Percentiles rank a stretch among this genome's conserved stretches.
Evolutionary conservation across 345 rosid genomes (phyloP).

Genomic region (Citrus inodora): DNA sequence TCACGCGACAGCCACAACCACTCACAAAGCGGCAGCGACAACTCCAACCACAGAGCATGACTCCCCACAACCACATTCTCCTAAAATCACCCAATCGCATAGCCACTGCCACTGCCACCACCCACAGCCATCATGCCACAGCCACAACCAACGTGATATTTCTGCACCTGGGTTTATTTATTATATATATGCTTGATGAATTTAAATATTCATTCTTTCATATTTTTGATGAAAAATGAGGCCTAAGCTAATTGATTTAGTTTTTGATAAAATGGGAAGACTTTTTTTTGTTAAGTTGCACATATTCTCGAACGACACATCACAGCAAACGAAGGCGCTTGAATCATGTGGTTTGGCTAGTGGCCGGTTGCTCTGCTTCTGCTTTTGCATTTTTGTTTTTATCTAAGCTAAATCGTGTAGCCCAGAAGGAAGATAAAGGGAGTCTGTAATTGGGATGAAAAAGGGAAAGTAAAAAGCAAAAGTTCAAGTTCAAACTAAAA

Average conservation of each 20-base stretch:
- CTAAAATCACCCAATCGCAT: too few relatives aligned
- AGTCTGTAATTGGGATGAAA: neutral
- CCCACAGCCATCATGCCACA: too few relatives aligned
- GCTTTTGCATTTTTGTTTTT: too few relatives aligned
- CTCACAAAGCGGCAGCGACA: too few relatives aligned
- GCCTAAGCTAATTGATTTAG: neutral
- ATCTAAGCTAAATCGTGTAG: neutral
- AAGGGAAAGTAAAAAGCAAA: neutral
- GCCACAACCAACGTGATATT: neutral
- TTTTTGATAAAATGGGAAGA: neutral
- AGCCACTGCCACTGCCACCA: too few relatives aligned
- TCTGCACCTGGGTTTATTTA: slow-evolving; percentile 56
- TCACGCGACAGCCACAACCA: too few relatives aligned
- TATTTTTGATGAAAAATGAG: neutral
- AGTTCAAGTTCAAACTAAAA: neutral
- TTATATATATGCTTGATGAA: neutral
- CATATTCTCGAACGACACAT: neutral
- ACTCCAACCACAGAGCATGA: too few relatives aligned
- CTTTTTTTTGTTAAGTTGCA: neutral
- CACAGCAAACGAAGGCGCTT: too few relatives aligned
- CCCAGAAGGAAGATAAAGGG: neutral
- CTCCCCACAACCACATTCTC: too few relatives aligned
- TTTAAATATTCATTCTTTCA: neutral
- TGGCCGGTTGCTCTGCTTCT: slow-evolving; percentile 5
- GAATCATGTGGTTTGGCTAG: too few relatives aligned